Evolutionary conservation across 1,284 basidiomycete species (phyloP).

Genomic region (Leccinum subrobustum): DNA sequence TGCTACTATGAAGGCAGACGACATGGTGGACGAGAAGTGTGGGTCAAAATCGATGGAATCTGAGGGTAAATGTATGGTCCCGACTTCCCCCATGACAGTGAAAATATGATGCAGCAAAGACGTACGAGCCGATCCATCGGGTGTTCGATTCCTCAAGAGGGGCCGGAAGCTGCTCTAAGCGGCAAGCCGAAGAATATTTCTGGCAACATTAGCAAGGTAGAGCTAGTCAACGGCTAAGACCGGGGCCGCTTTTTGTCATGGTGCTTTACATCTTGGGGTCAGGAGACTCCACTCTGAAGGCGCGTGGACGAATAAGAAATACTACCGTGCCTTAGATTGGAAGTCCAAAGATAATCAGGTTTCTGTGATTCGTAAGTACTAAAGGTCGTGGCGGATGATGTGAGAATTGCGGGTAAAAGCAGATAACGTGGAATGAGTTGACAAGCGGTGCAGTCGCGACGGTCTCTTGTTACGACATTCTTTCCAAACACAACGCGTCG

Average conservation of each 20-base stretch:
- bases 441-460: background rate
- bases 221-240: background rate
- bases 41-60: background rate
- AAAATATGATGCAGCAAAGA: constrained; percentile 3
- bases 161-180: background rate
- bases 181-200: background rate
- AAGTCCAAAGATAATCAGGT: background rate
- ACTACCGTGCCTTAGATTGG: background rate
- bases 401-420: background rate
- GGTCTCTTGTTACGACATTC: background rate
- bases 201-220: background rate
- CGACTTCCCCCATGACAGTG: constrained; percentile 2
- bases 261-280: constrained; percentile 6
- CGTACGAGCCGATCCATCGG: constrained; percentile 9
- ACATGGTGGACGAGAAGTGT: constrained; percentile 12
- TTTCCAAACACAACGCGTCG: background rate
- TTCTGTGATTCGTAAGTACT: background rate
- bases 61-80: constrained; percentile 11
- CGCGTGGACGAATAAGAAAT: background rate
- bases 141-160: background rate
- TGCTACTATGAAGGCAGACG: background rate
- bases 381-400: background rate
- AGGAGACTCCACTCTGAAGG: background rate
- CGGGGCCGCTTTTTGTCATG: constrained; percentile 4
- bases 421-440: too few species aligned